A percentile compares a stretch with the other conserved stretches of the same genome.
phyloP scores from a whole-genome alignment of 306 rosid genomes.

The Citrullus colocynthis region DNA sequence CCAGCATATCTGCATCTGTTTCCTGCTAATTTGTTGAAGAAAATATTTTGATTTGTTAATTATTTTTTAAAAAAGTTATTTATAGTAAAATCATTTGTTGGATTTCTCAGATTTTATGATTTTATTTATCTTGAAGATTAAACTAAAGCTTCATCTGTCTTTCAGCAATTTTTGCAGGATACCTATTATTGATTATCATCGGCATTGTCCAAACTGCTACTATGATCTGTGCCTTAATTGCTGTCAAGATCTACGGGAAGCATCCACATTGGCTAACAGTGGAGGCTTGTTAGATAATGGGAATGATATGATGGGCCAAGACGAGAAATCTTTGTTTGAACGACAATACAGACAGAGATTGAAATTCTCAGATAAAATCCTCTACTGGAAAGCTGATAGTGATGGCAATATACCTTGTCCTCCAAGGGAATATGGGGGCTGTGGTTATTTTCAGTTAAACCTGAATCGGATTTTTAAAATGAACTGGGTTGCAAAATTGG shows the following conservation, averaged over 20 bases:
- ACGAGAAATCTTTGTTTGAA: constrained; percentile 23
- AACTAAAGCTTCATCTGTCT: constrained; percentile 11
- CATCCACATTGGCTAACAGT: constrained; percentile 17
- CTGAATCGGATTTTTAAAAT: constrained; percentile 90
- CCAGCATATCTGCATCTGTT: background rate
- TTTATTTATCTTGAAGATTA: background rate
- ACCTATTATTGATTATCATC: constrained; percentile 91
- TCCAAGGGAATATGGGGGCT: constrained; percentile 85
- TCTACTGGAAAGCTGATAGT: constrained; percentile 64
- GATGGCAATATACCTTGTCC: constrained; percentile 82
- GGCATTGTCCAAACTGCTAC: constrained; percentile 64
- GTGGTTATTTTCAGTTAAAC: constrained; percentile 52
- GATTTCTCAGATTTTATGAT: background rate
- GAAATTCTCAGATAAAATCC: constrained; percentile 36
- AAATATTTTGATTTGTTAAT: background rate
- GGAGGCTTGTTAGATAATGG: constrained; percentile 14
- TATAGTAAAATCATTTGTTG: background rate
- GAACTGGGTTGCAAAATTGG: constrained; percentile 99
- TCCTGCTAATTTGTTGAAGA: background rate
- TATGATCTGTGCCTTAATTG: constrained; percentile 88
- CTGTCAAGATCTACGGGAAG: constrained; percentile 76
- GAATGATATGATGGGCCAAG: constrained; percentile 13
- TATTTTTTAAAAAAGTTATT: background rate
- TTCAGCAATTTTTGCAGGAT: constrained; percentile 89
- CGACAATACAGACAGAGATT: constrained; percentile 29